Conservation (phyloP, 495 filamentous ascomycete species). For the Copromyces sp. region DNA sequence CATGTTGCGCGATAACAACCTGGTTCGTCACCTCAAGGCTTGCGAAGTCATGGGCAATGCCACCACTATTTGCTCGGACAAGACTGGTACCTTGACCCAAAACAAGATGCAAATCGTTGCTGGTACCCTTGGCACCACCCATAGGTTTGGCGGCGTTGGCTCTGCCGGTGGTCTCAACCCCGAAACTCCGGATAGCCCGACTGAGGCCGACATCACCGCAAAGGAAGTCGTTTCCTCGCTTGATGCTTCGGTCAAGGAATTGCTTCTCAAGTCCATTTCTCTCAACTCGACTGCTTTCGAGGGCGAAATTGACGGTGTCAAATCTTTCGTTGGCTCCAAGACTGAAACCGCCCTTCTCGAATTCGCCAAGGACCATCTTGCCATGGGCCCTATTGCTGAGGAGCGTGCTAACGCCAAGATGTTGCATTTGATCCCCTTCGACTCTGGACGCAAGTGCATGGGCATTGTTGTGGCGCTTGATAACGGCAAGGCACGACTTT, state of each 20-base stretch:
- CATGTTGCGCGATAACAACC: constrained; percentile 92
- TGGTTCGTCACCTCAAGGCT: constrained; percentile 81
- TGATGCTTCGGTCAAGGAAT: constrained; percentile 44
- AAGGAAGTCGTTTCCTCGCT: constrained; percentile 39
- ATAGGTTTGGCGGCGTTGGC: constrained; percentile 45
- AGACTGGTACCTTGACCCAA: constrained; percentile 89
- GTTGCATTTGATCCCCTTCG: constrained; percentile 73
- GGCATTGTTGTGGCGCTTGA: constrained; percentile 60
- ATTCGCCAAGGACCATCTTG: constrained; percentile 67
- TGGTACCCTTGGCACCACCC: constrained; percentile 58
- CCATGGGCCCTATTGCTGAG: constrained; percentile 59
- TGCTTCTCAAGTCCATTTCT: constrained; percentile 65
- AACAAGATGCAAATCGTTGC: constrained; percentile 88
- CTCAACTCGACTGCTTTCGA: constrained; percentile 88
- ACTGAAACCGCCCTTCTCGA: constrained; percentile 77
- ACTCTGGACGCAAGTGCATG: constrained; percentile 85
- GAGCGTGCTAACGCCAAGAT: constrained; percentile 59
- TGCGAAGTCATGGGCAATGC: constrained; percentile 99
- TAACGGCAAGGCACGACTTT: constrained; percentile 57
- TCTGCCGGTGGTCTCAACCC: not conserved
- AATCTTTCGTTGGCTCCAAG: constrained; percentile 77
- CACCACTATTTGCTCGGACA: constrained; percentile 92
- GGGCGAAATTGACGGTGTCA: constrained; percentile 60
- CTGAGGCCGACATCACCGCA: constrained; percentile 13
- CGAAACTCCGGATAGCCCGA: constrained; percentile 6